Conservation (phyloP, 306 rosid species). For the Calophaca sinica region DNA sequence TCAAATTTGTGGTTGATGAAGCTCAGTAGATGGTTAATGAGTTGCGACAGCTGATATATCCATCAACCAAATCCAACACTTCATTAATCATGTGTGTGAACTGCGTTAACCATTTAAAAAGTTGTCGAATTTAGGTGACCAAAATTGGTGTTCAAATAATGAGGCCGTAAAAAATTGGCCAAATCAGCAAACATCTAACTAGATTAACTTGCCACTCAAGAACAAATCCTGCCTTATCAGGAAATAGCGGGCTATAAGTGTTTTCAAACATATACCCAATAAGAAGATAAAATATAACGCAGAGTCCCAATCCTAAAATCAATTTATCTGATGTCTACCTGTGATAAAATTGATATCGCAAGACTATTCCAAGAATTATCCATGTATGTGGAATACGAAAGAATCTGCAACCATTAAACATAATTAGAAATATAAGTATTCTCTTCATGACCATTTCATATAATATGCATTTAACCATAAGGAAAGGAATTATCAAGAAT, state of each 20-base stretch:
- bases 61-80: no score
- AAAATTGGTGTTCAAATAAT: no score
- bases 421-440: constrained; percentile 36
- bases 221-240: constrained; percentile 34
- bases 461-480: constrained; percentile 35
- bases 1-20: no score
- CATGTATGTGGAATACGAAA: constrained; percentile 78
- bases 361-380: constrained; percentile 85
- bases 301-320: constrained; percentile 37
- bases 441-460: constrained; percentile 22
- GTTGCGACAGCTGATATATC: no score
- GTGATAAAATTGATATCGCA: constrained; percentile 72
- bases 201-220: constrained; percentile 32
- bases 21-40: no score
- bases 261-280: constrained; percentile 9
- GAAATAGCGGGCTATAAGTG: constrained; percentile 9
- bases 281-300: constrained; percentile 32
- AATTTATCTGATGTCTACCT: constrained; percentile 60
- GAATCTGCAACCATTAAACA: constrained; percentile 70
- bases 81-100: no score
- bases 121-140: no score
- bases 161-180: constrained; percentile 28
- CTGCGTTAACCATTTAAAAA: no score
- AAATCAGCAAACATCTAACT: constrained; percentile 30
- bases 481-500: constrained; percentile 16